These are phyloP conservation scores for Fusarium nelsonii DNA, from an alignment of 2,329 filamentous ascomycete genomes.

Conservation along the genomic window DNA sequence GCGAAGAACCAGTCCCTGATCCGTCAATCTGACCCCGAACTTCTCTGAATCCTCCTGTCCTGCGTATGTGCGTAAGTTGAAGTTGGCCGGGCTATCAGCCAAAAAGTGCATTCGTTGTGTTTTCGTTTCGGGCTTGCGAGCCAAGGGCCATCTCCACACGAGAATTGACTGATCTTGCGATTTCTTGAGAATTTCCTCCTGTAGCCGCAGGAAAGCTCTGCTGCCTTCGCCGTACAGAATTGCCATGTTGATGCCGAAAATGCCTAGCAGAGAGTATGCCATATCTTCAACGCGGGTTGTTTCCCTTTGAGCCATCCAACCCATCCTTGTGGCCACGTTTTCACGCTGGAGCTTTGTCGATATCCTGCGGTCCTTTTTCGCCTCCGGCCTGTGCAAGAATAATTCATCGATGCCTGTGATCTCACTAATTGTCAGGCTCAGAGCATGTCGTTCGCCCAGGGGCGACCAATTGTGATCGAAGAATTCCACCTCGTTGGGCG, in stretches of 20 bases:
- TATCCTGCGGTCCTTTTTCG: conserved; percentile 37
- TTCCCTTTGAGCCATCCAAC: conserved; percentile 52
- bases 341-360: conserved; percentile 40
- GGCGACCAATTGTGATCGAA: conserved; percentile 43
- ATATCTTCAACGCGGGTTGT: conserved; percentile 50
- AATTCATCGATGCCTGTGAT: conserved; percentile 45
- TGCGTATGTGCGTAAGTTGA: conserved; percentile 45
- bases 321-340: conserved; percentile 51
- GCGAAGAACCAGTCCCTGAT: conserved; percentile 43
- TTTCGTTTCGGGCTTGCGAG: conserved; percentile 27
- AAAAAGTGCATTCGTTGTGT: conserved; percentile 44
- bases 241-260: conserved; percentile 54
- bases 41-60: conserved; percentile 44
- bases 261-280: conserved; percentile 53
- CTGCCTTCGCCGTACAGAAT: conserved; percentile 54
- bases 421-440: conserved; percentile 39
- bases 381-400: conserved; percentile 35
- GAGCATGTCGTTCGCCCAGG: conserved; percentile 37
- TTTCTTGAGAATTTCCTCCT: conserved; percentile 52
- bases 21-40: conserved; percentile 43
- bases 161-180: conserved; percentile 54
- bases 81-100: conserved; percentile 44
- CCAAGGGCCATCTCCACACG: conserved; percentile 45
- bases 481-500: conserved; percentile 46
- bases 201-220: conserved; percentile 52